Percentiles rank a stretch among this genome's conserved stretches.
Conservation (phyloP, 2,329 filamentous ascomycete species). For the Diaporthe aspalathi region DNA sequence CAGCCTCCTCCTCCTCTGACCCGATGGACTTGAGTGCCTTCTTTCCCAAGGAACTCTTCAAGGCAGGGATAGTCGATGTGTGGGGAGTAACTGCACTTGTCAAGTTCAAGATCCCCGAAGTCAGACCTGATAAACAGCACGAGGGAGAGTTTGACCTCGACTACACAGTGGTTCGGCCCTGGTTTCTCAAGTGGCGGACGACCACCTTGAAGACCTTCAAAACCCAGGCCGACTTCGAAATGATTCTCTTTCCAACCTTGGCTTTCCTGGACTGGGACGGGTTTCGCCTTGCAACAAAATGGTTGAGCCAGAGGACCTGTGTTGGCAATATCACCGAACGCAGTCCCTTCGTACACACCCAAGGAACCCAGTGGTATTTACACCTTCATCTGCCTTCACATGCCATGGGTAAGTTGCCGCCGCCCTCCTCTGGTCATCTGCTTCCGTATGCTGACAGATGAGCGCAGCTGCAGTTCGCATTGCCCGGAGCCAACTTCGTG, state of each 20-base stretch:
- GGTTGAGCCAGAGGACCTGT: conserved; percentile 4
- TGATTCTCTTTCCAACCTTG: background rate
- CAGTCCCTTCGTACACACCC: background rate
- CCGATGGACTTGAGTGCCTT: background rate
- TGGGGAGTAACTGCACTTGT: background rate
- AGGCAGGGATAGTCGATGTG: background rate
- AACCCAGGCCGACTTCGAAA: background rate
- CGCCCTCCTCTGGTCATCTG: rapidly evolving
- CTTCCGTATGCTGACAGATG: background rate
- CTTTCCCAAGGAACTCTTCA: background rate
- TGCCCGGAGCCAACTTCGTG: background rate
- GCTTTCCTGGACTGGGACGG: background rate
- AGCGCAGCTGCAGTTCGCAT: background rate
- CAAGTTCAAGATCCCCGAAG: background rate
- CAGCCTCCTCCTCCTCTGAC: no score
- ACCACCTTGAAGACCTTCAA: background rate
- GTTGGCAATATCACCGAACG: conserved; percentile 1
- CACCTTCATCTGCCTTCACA: background rate
- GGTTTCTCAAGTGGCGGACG: background rate
- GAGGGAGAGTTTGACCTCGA: background rate
- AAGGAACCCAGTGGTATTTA: background rate
- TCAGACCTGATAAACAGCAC: no score
- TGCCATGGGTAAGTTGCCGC: background rate
- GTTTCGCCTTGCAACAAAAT: background rate
- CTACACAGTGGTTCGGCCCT: background rate